Conservation (phyloP, 2,329 filamentous ascomycete genomes). For the Alternaria rosae region DNA sequence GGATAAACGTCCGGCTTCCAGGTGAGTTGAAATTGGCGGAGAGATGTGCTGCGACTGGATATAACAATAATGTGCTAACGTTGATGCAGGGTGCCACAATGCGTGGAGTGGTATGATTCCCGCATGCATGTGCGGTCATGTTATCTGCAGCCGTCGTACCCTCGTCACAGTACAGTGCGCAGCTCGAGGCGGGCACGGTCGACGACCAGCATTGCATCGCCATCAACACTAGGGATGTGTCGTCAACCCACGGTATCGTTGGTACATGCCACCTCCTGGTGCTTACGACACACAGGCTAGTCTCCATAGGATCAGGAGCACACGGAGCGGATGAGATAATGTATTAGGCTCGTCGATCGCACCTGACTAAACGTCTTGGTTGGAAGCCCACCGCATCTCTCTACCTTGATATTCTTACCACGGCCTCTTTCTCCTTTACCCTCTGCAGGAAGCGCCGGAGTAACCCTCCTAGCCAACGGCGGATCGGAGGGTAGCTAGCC, state of each 20-base stretch:
- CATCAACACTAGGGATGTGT: background rate
- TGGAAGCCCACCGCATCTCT: background rate
- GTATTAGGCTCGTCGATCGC: slow-evolving; percentile 9
- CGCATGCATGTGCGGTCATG: background rate
- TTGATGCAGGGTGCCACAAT: background rate
- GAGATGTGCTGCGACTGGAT: background rate
- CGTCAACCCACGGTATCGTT: background rate
- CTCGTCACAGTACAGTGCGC: background rate
- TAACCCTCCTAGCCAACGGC: background rate
- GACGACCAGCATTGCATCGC: background rate
- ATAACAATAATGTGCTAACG: background rate
- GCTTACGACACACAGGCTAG: background rate
- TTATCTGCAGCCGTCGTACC: background rate
- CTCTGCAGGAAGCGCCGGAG: background rate
- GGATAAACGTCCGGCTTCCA: slow-evolving; percentile 14
- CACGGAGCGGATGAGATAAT: slow-evolving; percentile 6
- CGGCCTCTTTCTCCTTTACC: background rate
- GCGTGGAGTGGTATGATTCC: background rate
- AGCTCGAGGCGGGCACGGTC: background rate
- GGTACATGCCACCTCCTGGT: background rate
- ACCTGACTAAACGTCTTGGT: background rate
- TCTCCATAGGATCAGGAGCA: background rate
- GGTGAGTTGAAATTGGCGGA: background rate
- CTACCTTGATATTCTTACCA: background rate
- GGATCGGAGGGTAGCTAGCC: background rate